Evolutionary conservation across 768 basidiomycete genomes (phyloP).

Genomic region (Tephrocybe sp.): DNA sequence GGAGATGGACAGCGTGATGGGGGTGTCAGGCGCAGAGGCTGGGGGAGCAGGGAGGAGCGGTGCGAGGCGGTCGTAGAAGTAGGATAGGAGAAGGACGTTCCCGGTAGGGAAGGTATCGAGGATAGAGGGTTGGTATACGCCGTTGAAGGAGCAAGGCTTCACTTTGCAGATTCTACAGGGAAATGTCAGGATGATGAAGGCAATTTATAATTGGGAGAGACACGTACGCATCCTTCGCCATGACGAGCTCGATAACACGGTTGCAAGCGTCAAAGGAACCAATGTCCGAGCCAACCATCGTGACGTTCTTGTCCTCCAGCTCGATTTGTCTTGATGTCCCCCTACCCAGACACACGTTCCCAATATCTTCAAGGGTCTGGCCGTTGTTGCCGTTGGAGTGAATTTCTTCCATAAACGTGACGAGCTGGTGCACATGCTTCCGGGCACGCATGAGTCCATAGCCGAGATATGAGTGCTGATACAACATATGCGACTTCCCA

Average conservation of each 20-base stretch:
- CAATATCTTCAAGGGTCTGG: conserved; percentile 31
- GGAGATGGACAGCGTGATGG: conserved; percentile 36
- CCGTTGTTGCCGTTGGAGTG: conserved; percentile 22
- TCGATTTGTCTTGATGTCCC: conserved; percentile 64
- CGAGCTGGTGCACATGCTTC: conserved; percentile 80
- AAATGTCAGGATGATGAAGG: conserved; percentile 1
- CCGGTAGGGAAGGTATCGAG: conserved; percentile 86
- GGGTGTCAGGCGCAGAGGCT: conserved; percentile 7
- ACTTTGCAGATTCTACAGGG: conserved; percentile 74
- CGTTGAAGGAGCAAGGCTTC: conserved; percentile 96
- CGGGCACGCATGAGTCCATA: conserved; percentile 93
- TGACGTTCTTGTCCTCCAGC: conserved; percentile 64
- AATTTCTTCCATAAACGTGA: conserved; percentile 78
- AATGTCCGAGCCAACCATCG: conserved; percentile 82
- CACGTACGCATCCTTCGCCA: conserved; percentile 93
- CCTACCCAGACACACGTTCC: conserved; percentile 82
- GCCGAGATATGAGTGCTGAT: conserved; percentile 97
- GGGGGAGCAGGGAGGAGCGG: conserved; percentile 55
- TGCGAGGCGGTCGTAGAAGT: conserved; percentile 93
- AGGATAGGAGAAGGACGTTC: conserved; percentile 88
- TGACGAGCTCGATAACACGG: conserved; percentile 78
- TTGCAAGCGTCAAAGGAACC: conserved; percentile 88
- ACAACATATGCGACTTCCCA: conserved; percentile 70
- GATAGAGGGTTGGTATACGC: conserved; percentile 94
- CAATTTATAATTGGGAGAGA: not conserved